Conservation (phyloP, 2,329 filamentous ascomycete species). For the Trichoderma sp. region DNA sequence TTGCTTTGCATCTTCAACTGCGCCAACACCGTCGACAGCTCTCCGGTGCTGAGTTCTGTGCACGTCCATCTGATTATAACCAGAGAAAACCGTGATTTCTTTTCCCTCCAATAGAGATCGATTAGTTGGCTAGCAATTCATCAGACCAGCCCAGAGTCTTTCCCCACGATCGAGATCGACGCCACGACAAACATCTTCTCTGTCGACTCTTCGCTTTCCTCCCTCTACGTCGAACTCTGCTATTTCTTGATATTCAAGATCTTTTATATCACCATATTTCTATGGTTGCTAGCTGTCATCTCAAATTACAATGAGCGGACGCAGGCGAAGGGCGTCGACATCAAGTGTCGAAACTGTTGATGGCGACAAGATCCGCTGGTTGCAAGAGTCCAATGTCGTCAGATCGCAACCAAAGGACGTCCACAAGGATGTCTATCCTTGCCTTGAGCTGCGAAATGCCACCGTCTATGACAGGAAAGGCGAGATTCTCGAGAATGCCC, state of each 20-base stretch:
- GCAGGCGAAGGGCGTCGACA: slow-evolving; percentile 45
- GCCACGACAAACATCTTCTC: not conserved
- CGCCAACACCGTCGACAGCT: not conserved
- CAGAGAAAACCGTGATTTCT: not conserved
- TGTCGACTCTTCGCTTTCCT: not conserved
- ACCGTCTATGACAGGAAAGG: slow-evolving; percentile 59
- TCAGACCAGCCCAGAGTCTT: not conserved
- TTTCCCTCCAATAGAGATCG: not conserved
- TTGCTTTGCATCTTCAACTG: not conserved
- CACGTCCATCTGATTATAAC: not conserved
- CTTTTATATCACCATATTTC: not conserved
- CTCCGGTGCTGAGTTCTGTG: not conserved
- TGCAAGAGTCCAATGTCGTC: slow-evolving; percentile 40
- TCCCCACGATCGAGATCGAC: not conserved
- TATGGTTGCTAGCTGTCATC: not conserved
- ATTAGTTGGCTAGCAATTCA: not conserved
- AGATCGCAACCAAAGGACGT: slow-evolving; percentile 33
- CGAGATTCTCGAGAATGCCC: slow-evolving; percentile 58
- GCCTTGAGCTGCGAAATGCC: slow-evolving; percentile 63
- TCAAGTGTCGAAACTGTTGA: slow-evolving; percentile 50
- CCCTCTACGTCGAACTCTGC: not conserved
- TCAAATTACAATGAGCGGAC: slow-evolving; percentile 27
- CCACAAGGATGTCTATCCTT: slow-evolving; percentile 57
- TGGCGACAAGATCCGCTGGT: slow-evolving; percentile 39
- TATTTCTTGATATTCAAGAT: not conserved